phyloP scores from a whole-genome alignment of 1,284 basidiomycete genomes.

The Violaceomyces palustris region DNA sequence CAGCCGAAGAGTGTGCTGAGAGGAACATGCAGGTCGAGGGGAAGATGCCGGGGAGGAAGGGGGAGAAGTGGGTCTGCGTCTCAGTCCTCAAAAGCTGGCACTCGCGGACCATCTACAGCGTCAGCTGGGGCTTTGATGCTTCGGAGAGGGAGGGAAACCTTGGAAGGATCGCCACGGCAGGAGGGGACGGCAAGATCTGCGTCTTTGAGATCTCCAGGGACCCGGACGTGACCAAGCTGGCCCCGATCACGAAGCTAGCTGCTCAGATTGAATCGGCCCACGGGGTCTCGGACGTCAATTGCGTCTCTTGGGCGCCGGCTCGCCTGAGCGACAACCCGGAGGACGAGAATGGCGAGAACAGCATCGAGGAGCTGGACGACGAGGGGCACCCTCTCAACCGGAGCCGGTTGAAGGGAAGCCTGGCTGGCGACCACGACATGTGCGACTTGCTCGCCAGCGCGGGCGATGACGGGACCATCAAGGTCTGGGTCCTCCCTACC shows the following conservation, averaged over 20 bases:
- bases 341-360: constrained; percentile 14
- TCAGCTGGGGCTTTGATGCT: constrained; percentile 63
- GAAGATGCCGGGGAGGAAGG: constrained; percentile 40
- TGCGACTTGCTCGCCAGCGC: constrained; percentile 68
- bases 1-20: constrained; percentile 41
- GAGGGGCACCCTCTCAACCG: constrained; percentile 36
- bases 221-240: constrained; percentile 5
- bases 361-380: constrained; percentile 18
- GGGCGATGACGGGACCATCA: constrained; percentile 71
- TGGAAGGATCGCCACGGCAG: constrained; percentile 70
- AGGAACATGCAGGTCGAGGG: constrained; percentile 38
- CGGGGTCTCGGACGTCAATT: constrained; percentile 71
- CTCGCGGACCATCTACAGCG: constrained; percentile 69
- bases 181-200: constrained; percentile 70
- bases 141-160: constrained; percentile 49
- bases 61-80: constrained; percentile 53
- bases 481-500: constrained; percentile 60
- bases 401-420: constrained; percentile 1
- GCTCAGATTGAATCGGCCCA: constrained; percentile 60
- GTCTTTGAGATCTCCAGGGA: constrained; percentile 64
- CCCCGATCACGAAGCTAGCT: constrained; percentile 21
- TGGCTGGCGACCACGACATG: constrained; percentile 7
- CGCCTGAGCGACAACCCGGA: constrained; percentile 14
- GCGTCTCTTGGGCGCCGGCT: constrained; percentile 65
- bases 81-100: constrained; percentile 56